Evolutionary conservation across 805 yeast genomes (phyloP), one percentile per base, ranked within the genome.

Genomic region (Wickerhamomyces ciferrii): DNA sequence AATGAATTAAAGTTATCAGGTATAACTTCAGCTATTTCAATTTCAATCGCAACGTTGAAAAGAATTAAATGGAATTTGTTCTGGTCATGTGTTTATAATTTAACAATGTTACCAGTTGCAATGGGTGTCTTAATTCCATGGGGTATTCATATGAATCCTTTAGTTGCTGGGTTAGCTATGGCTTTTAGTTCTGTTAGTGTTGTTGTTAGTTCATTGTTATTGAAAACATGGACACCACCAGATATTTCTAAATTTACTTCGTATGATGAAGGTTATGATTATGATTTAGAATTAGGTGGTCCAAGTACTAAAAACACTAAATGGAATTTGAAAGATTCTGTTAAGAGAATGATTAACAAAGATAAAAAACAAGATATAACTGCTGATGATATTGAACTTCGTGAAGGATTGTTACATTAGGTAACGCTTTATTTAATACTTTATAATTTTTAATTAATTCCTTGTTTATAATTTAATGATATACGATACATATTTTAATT

Each of bases 171-270:
- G 38, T 78, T 83, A 14, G 86, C 97, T 1, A 94, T 94, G 98
- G 96, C 96, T 0, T 73, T 89, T 56, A 87, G 96, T 53, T 87
- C 96, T 1, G 83, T 89, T 2, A 86, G 96, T 55, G 98, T 92
- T 20, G 91, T 94, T 24, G 56, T 84, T 41, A 86, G 87, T 51
- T 89, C 97, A 0, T 69, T 92, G 49, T 62, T 80, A 56, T 70
- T 92, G 55, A 86, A 84, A 59, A 67, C 69, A 41, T 89, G 92
- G 90, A 73, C 56, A 32, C 69, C 75, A 14, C 63, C 60, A 23
- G 49, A 50, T 10, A 27, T 57, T 11, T 35, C 31, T 5, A 44
- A 42, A 9, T 40, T 20, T 32, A 46, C 37, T 6, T 6, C 40
- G 1, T 24, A 32, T 3, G 43, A 35, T 27, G 39, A 39, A 11